phyloP scores from a whole-genome alignment of 306 rosid species.

The Neltuma alba region DNA sequence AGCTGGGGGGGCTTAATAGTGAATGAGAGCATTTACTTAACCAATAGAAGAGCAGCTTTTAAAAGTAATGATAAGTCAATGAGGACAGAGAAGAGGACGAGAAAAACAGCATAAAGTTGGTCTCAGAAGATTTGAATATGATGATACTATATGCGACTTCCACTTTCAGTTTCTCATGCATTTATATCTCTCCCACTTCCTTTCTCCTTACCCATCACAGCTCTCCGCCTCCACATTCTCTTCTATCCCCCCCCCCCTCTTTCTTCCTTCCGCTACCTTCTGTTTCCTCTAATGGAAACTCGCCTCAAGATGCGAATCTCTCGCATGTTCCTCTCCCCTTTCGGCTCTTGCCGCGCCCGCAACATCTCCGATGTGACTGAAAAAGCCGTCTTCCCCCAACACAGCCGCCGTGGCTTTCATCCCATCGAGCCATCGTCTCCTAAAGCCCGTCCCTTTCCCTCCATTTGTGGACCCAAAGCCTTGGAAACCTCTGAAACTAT shows the following conservation, averaged over 20 bases:
- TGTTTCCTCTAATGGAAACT: constrained; percentile 59
- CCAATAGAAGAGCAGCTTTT: neutral
- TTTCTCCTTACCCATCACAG: neutral
- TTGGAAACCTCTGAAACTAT: constrained; percentile 34
- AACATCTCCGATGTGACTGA: constrained; percentile 67
- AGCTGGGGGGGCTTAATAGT: neutral
- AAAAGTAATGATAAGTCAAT: constrained; percentile 2
- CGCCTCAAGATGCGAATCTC: constrained; percentile 74
- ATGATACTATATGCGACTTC: constrained; percentile 37
- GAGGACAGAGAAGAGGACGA: constrained; percentile 47
- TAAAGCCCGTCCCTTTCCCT: constrained; percentile 41
- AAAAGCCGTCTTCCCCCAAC: constrained; percentile 54
- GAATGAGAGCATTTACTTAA: neutral
- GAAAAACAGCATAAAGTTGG: constrained; percentile 41
- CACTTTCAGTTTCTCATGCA: constrained; percentile 51
- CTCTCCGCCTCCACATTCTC: neutral
- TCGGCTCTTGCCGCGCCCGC: constrained; percentile 75
- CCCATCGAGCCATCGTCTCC: constrained; percentile 34
- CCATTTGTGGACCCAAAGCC: constrained; percentile 52
- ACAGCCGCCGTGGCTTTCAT: constrained; percentile 34
- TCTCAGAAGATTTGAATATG: constrained; percentile 4
- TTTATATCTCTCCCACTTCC: constrained; percentile 22
- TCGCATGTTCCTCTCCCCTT: constrained; percentile 80
- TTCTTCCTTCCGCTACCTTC: neutral
- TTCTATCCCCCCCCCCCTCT: neutral